These are phyloP conservation scores for Kwoniella sp. DNA, from an alignment of 768 basidiomycete genomes.

Conservation along the genomic window DNA sequence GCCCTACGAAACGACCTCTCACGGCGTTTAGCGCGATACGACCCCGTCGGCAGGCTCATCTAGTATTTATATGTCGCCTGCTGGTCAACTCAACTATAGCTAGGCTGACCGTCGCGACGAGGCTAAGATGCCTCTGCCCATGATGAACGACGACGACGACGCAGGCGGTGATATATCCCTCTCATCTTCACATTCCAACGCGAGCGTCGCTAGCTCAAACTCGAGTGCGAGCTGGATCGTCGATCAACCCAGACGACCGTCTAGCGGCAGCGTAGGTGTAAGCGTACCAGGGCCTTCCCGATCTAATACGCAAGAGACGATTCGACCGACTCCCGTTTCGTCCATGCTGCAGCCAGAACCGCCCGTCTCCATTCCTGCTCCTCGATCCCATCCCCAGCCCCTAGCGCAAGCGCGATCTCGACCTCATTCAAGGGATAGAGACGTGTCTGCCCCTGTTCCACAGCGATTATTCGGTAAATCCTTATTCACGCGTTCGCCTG, in stretches of 20 bases:
- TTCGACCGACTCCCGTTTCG: not conserved
- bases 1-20: too few relatives aligned
- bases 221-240: not conserved
- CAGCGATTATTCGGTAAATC: constrained; percentile 24
- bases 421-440: constrained; percentile 14
- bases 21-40: too few relatives aligned
- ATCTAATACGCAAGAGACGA: not conserved
- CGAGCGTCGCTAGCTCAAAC: not conserved
- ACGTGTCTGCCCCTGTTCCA: constrained; percentile 18
- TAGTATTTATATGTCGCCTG: too few relatives aligned
- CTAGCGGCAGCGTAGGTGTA: not conserved
- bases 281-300: not conserved
- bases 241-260: not conserved
- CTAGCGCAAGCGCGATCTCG: not conserved
- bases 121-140: not conserved
- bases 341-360: not conserved
- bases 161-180: constrained; percentile 17
- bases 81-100: not conserved
- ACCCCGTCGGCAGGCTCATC: too few relatives aligned
- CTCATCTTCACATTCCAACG: constrained; percentile 11
- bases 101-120: not conserved
- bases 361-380: not conserved
- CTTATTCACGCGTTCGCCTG: constrained; percentile 14
- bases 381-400: not conserved
- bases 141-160: constrained; percentile 9